Evolutionary conservation across 306 rosid genomes (phyloP).

Genomic region (apple (Malus domestica)): DNA sequence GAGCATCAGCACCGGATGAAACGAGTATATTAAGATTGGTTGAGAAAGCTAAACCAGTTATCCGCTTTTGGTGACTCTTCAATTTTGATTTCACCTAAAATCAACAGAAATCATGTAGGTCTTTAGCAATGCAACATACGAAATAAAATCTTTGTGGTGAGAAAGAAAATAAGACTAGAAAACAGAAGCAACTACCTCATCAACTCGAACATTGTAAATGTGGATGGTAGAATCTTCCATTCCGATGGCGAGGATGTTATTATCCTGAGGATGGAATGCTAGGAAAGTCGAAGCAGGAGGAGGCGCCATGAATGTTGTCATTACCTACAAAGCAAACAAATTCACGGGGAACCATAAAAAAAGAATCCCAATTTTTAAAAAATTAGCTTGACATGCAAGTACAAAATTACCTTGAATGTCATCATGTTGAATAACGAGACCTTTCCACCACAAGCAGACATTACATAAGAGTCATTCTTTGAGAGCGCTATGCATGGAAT

Average conservation of each 20-base stretch:
- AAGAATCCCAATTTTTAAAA: not conserved
- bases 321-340: constrained; percentile 47
- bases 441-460: constrained; percentile 87
- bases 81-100: constrained; percentile 70
- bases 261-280: constrained; percentile 83
- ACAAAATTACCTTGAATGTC: constrained; percentile 59
- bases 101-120: constrained; percentile 1
- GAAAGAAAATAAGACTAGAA: not conserved
- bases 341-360: constrained; percentile 14
- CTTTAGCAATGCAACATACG: constrained; percentile 3
- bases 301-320: constrained; percentile 76
- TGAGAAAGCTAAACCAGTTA: constrained; percentile 81
- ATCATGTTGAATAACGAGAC: constrained; percentile 76
- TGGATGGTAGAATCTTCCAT: constrained; percentile 87
- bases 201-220: constrained; percentile 69
- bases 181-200: constrained; percentile 50
- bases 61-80: constrained; percentile 75
- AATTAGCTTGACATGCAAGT: not conserved
- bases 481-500: constrained; percentile 86
- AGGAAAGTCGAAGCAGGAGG: constrained; percentile 75
- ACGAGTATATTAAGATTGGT: constrained; percentile 63
- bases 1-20: constrained; percentile 86
- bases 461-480: constrained; percentile 77
- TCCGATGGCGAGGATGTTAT: constrained; percentile 88
- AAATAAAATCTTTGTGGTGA: not conserved